A percentile compares a stretch with the other conserved stretches of the same genome.
Conservation (phyloP, 1,139 yeast genomes). For the Blastobotrys apis region DNA sequence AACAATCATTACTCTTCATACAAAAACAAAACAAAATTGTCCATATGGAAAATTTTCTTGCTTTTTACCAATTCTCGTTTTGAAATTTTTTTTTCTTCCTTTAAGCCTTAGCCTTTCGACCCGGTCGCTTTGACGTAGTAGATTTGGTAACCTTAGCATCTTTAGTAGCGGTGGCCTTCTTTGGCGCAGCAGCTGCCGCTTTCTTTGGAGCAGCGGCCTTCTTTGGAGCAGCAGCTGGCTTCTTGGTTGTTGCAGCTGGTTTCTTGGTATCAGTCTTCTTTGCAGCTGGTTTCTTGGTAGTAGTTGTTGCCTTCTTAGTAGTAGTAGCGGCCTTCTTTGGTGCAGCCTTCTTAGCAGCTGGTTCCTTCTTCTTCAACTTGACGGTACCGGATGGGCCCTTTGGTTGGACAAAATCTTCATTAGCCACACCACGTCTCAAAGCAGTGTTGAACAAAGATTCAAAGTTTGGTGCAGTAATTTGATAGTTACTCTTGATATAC, state of each 20-base stretch:
- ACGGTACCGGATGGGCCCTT: slow-evolving; percentile 85
- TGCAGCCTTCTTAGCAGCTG: slow-evolving; percentile 27
- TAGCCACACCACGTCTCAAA: slow-evolving; percentile 72
- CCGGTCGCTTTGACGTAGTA: neutral
- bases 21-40: too few relatives aligned
- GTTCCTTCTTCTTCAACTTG: slow-evolving; percentile 50
- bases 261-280: slow-evolving; percentile 29
- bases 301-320: slow-evolving; percentile 25
- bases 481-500: slow-evolving; percentile 59
- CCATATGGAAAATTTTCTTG: too few relatives aligned
- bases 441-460: slow-evolving; percentile 76
- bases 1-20: neutral
- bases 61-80: too few relatives aligned
- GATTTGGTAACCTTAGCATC: neutral
- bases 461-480: slow-evolving; percentile 58
- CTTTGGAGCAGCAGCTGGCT: slow-evolving; percentile 20
- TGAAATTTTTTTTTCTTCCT: too few relatives aligned
- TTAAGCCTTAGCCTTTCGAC: neutral
- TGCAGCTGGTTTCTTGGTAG: slow-evolving; percentile 23
- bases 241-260: slow-evolving; percentile 27
- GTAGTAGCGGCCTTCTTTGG: slow-evolving; percentile 24
- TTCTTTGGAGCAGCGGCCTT: slow-evolving; percentile 28
- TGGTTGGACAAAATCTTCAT: slow-evolving; percentile 78
- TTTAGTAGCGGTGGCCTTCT: slow-evolving; percentile 18
- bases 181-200: slow-evolving; percentile 18